phyloP scores from a whole-genome alignment of 2,329 filamentous ascomycete genomes.

The Lasiodiplodia theobromae region DNA sequence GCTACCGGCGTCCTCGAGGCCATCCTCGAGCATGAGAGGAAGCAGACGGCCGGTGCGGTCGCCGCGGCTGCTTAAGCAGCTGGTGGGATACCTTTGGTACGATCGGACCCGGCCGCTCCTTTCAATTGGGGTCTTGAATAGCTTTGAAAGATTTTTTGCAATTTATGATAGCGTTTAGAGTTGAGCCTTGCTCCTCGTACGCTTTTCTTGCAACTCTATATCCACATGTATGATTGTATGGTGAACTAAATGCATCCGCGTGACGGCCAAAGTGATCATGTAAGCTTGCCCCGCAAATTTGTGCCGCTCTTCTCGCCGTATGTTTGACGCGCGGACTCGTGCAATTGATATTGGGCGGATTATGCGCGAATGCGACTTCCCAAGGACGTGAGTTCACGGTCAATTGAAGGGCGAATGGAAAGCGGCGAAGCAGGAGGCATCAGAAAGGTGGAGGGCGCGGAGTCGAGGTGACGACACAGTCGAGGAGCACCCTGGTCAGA shows the following conservation, averaged over 20 bases:
- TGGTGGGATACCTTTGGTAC: not conserved
- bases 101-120: constrained; percentile 28
- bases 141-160: not conserved
- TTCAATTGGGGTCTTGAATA: constrained; percentile 22
- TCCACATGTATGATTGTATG: not conserved
- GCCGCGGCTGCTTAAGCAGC: constrained; percentile 47
- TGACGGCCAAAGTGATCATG: not conserved
- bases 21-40: constrained; percentile 55
- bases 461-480: constrained; percentile 20
- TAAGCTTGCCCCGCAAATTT: constrained; percentile 2
- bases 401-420: not conserved
- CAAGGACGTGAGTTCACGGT: not conserved
- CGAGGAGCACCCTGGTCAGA: not conserved
- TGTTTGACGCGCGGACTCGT: not conserved
- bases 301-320: not conserved
- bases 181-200: constrained; percentile 25
- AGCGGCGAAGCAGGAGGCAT: not conserved
- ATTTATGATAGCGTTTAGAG: not conserved
- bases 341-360: not conserved
- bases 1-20: constrained; percentile 56
- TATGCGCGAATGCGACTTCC: not conserved
- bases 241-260: not conserved
- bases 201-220: not conserved
- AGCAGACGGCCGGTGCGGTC: constrained; percentile 51
- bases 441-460: not conserved